Conservation (phyloP, 768 basidiomycete species). For the Tricholoma bakamatsutake region DNA sequence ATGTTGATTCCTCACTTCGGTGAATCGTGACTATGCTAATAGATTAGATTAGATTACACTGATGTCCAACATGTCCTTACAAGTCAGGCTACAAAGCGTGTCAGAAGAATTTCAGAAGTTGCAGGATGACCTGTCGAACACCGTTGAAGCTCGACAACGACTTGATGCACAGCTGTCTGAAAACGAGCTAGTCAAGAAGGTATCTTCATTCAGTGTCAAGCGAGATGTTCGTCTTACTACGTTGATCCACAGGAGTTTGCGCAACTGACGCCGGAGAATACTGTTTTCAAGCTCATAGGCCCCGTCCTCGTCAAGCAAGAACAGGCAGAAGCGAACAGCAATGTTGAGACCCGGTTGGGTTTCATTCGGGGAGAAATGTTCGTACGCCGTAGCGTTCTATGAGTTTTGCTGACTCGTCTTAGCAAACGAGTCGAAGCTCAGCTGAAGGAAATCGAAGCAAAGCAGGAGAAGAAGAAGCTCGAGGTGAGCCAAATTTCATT, state of each 20-base stretch:
- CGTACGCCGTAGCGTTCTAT: conserved; percentile 19
- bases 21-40: too few species aligned
- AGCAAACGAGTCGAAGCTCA: conserved; percentile 76
- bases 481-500: conserved; percentile 48
- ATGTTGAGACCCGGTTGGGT: conserved; percentile 85
- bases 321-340: conserved; percentile 76
- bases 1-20: too few species aligned
- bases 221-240: background rate
- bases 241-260: conserved; percentile 68
- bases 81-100: conserved; percentile 56
- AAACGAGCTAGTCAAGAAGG: conserved; percentile 91
- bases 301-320: conserved; percentile 91
- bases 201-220: conserved; percentile 18
- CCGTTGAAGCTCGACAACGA: conserved; percentile 76
- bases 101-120: conserved; percentile 78
- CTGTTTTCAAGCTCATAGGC: conserved; percentile 87
- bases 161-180: conserved; percentile 90
- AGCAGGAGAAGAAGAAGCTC: conserved; percentile 73
- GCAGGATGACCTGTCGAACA: conserved; percentile 63
- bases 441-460: conserved; percentile 71
- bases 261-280: conserved; percentile 65
- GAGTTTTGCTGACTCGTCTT: conserved; percentile 4
- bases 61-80: conserved; percentile 44
- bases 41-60: background rate
- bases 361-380: conserved; percentile 89